phyloP scores from a whole-genome alignment of 2,329 filamentous ascomycete genomes.

The Phyllosticta citrichinensis region DNA sequence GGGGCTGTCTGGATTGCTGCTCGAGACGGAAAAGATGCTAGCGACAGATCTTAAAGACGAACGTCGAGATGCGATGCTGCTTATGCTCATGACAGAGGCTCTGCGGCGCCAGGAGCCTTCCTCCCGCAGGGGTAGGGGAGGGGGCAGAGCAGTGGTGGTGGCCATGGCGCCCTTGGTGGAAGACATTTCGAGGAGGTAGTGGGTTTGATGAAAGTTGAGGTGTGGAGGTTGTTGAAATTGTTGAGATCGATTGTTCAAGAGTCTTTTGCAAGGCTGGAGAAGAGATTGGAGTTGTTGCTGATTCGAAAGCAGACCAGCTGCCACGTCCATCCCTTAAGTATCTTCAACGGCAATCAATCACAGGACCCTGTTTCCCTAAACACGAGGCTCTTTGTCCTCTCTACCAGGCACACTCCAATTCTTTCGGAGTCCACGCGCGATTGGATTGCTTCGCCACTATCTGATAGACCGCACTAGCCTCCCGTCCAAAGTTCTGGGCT shows the following conservation, averaged over 20 bases:
- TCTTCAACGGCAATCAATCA: background rate
- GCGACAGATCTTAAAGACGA: background rate
- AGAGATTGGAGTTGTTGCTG: background rate
- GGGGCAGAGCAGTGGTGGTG: background rate
- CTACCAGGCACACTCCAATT: background rate
- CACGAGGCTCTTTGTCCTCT: background rate
- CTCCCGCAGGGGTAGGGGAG: background rate
- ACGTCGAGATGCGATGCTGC: background rate
- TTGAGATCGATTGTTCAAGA: background rate
- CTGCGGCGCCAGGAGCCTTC: background rate
- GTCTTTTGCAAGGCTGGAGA: background rate
- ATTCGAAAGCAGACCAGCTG: background rate
- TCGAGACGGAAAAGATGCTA: background rate
- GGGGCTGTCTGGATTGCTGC: background rate
- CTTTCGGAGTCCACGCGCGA: background rate
- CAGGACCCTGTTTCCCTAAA: background rate
- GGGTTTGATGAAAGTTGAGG: background rate
- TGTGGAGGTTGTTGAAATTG: too few species aligned
- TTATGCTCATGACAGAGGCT: background rate
- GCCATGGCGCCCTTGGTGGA: background rate
- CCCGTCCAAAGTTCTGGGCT: background rate
- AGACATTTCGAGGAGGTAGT: background rate
- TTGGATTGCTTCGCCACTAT: background rate
- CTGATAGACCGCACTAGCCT: background rate
- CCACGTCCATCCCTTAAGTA: background rate